Conservation (phyloP, 2,329 filamentous ascomycete genomes). For the Dendryphion nanum region DNA sequence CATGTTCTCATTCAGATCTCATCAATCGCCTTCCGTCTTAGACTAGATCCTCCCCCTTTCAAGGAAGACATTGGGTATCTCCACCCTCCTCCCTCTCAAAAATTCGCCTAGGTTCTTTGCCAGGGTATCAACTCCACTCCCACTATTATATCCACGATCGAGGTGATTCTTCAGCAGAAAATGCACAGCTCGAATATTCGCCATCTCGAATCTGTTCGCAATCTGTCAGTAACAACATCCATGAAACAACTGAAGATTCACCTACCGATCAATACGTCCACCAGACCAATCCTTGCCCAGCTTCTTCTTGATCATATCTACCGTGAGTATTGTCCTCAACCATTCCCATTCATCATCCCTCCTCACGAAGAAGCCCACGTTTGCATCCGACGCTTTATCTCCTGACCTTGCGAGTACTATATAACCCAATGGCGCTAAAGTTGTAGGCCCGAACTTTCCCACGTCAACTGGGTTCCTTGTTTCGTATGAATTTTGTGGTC, state of each 20-base stretch:
- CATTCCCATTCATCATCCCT: conserved; percentile 42
- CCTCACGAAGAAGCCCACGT: conserved; percentile 17
- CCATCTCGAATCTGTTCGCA: conserved; percentile 8
- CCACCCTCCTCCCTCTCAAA: conserved; percentile 3
- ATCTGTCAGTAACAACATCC: too few species aligned
- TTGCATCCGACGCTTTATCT: conserved; percentile 14
- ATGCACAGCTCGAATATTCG: conserved; percentile 9
- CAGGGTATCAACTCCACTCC: conserved; percentile 5
- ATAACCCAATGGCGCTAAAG: conserved; percentile 32
- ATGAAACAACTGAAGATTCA: too few species aligned
- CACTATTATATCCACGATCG: conserved; percentile 8
- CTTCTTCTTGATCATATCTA: conserved; percentile 16
- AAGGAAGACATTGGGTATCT: conserved; percentile 5
- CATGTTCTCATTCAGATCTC: conserved; percentile 11
- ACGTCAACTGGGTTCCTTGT: conserved; percentile 20
- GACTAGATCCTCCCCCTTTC: conserved; percentile 8
- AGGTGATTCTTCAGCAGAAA: conserved; percentile 17
- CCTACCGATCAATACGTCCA: conserved; percentile 1
- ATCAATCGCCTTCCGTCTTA: conserved; percentile 15
- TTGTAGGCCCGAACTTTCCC: conserved; percentile 29
- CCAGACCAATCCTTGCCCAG: not conserved
- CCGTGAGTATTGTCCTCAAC: conserved; percentile 41
- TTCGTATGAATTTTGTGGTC: conserved; percentile 20
- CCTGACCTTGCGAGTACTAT: conserved; percentile 18
- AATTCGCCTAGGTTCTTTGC: conserved; percentile 9